phyloP scores from a whole-genome alignment of 805 yeast species.

The Kazachstania martiniae region DNA sequence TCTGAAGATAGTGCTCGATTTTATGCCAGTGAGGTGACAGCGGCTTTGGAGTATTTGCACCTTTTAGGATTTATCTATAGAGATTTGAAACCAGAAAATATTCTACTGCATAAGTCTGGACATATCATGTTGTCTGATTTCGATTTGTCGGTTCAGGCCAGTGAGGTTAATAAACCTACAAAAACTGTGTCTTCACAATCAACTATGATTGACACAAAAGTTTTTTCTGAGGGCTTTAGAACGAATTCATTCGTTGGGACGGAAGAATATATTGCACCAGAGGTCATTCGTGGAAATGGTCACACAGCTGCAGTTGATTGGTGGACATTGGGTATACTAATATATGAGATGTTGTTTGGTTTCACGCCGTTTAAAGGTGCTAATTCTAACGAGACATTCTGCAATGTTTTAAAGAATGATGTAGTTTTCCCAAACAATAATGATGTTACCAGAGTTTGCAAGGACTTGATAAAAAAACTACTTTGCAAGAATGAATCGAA shows the following conservation, averaged over 20 bases:
- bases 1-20: slow-evolving; percentile 83
- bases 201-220: slow-evolving; percentile 64
- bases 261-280: slow-evolving; percentile 98
- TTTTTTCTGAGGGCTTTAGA: slow-evolving; percentile 91
- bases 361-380: slow-evolving; percentile 93
- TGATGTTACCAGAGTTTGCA: slow-evolving; percentile 63
- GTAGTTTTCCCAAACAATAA: slow-evolving; percentile 65
- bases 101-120: slow-evolving; percentile 88
- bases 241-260: slow-evolving; percentile 98
- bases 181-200: background rate
- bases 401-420: slow-evolving; percentile 75
- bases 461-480: slow-evolving; percentile 66
- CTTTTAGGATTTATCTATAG: slow-evolving; percentile 95
- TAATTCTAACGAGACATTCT: slow-evolving; percentile 81
- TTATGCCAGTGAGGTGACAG: slow-evolving; percentile 94
- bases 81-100: slow-evolving; percentile 94
- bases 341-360: slow-evolving; percentile 94
- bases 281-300: slow-evolving; percentile 92
- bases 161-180: slow-evolving; percentile 44
- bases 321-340: slow-evolving; percentile 96
- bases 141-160: slow-evolving; percentile 86
- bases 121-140: slow-evolving; percentile 97
- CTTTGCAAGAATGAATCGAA: slow-evolving; percentile 81
- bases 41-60: slow-evolving; percentile 92
- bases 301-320: slow-evolving; percentile 98